Percentiles rank a stretch among this genome's conserved stretches.
Evolutionary conservation across 768 basidiomycete species (phyloP).

Genomic region (Neoboletus magnificus): DNA sequence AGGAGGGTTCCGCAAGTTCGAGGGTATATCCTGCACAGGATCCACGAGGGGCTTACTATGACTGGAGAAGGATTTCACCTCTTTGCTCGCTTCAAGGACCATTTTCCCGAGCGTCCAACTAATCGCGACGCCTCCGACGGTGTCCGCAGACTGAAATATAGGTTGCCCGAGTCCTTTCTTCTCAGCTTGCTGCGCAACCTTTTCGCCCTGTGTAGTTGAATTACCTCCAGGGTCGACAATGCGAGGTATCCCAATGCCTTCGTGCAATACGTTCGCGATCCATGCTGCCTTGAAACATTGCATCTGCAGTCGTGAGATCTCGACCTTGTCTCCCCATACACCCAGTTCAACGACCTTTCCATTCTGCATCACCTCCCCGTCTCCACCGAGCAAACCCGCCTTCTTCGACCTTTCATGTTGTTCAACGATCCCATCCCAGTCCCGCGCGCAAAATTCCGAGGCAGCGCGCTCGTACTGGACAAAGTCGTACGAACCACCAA

Average conservation of each 20-base stretch:
- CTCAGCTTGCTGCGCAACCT: slow-evolving; percentile 71
- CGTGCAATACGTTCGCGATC: slow-evolving; percentile 94
- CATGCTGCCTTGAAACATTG: slow-evolving; percentile 99
- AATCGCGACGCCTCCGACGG: slow-evolving; percentile 90
- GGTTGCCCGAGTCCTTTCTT: slow-evolving; percentile 80
- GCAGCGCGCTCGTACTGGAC: slow-evolving; percentile 96
- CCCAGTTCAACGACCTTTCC: slow-evolving; percentile 63
- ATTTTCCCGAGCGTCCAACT: slow-evolving; percentile 99
- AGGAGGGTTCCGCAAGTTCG: slow-evolving; percentile 44
- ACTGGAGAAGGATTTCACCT: slow-evolving; percentile 53
- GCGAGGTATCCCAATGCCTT: slow-evolving; percentile 92
- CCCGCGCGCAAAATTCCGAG: slow-evolving; percentile 72
- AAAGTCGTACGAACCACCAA: slow-evolving; percentile 94
- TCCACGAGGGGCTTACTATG: slow-evolving; percentile 60
- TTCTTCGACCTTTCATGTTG: slow-evolving; percentile 57
- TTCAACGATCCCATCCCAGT: slow-evolving; percentile 73
- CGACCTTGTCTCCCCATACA: slow-evolving; percentile 71
- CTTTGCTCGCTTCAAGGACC: slow-evolving; percentile 95
- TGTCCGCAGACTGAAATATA: slow-evolving; percentile 89
- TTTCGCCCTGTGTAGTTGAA: slow-evolving; percentile 60
- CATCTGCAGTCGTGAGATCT: slow-evolving; percentile 84
- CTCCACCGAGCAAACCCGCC: slow-evolving; percentile 50
- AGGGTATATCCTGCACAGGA: slow-evolving; percentile 64
- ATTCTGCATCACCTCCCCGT: slow-evolving; percentile 60
- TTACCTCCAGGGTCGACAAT: slow-evolving; percentile 86